Evolutionary conservation across 495 filamentous ascomycete species (phyloP), one percentile per base, ranked within the genome.

Genomic region (Hypomontagnella submonticulosa): DNA sequence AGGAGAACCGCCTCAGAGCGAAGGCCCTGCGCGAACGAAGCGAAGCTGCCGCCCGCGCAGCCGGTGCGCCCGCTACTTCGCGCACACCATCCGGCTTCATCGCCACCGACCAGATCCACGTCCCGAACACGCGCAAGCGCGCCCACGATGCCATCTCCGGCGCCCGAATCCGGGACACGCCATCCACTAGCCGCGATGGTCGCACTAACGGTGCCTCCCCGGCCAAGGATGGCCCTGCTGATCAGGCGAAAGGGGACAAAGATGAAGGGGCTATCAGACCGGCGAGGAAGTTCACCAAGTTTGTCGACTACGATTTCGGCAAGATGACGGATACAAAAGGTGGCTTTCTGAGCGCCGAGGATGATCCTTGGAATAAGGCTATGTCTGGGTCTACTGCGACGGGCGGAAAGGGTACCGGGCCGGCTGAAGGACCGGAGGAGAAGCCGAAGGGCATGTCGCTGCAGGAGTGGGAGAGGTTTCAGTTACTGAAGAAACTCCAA

Each of bases 251-350:
- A 30, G 34, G 40, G 7, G 58, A 73, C 13, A 71, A 76, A 15
- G 83, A 87, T 18, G 81, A 83, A 30, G 79, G 73, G 47, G 76
- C 83, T 11, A 90, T 96, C 61, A 84, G 84, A 57, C 86, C 89
- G 1, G 89, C 88, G 47, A 85, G 84, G 55, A 97, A 94, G 67
- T 97, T 97, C 69, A 84, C 87, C 41, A 92, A 93, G 76, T 98
- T 88, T 76, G 91, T 99, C 66, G 95, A 99, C 59, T 97, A 97
- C 75, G 96, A 99, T 78, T 93, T 99, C 66, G 91, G 89, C 64
- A 92, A 92, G 79, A 99, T 99, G 92, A 94, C 89, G 11, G 95
- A 99, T 73, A 97, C 95, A 5, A 97, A 97, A 69, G 95, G 95
- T 40, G 95, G 95, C 0, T 99, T 99, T 74, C 74, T 99, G 61